Evolutionary conservation across 2,329 filamentous ascomycete genomes (phyloP).

Genomic region (Sphaerulina vaccinii): DNA sequence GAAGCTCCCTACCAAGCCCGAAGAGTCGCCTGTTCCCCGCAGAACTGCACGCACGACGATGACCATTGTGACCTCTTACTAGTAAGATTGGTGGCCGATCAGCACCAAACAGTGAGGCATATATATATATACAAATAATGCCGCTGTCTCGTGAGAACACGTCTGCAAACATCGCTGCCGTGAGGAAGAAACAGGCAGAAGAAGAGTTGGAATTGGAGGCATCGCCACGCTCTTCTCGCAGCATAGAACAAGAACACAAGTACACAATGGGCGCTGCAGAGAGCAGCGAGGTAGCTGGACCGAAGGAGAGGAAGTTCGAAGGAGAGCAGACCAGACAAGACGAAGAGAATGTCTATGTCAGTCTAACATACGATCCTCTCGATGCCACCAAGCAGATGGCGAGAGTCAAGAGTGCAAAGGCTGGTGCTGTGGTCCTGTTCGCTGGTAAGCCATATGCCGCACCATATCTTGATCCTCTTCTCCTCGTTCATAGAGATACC

Average conservation of each 20-base stretch:
- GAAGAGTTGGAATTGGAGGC: neutral
- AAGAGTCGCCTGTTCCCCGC: neutral
- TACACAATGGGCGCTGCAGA: conserved; percentile 3
- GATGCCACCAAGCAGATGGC: conserved; percentile 59
- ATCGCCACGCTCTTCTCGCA: too few species aligned
- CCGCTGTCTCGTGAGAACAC: neutral
- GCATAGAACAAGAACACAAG: neutral
- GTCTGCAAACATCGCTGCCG: conserved; percentile 3
- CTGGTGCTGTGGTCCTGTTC: conserved; percentile 75
- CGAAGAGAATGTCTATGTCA: conserved; percentile 60
- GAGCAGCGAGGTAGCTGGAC: conserved; percentile 6
- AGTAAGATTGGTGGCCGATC: neutral
- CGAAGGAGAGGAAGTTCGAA: conserved; percentile 19
- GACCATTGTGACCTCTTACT: neutral
- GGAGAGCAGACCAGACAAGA: conserved; percentile 32
- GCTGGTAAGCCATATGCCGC: conserved; percentile 56
- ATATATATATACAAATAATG: neutral
- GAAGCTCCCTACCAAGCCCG: neutral
- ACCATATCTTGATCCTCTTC: too few species aligned
- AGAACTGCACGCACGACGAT: neutral
- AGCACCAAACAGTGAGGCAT: neutral
- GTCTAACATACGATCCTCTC: conserved; percentile 64
- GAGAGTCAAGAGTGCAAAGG: conserved; percentile 68
- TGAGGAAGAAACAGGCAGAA: neutral
- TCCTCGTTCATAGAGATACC: conserved; percentile 24